Evolutionary conservation across 805 yeast genomes (phyloP).

Genomic region (Tetrapisispora nanseiensis): DNA sequence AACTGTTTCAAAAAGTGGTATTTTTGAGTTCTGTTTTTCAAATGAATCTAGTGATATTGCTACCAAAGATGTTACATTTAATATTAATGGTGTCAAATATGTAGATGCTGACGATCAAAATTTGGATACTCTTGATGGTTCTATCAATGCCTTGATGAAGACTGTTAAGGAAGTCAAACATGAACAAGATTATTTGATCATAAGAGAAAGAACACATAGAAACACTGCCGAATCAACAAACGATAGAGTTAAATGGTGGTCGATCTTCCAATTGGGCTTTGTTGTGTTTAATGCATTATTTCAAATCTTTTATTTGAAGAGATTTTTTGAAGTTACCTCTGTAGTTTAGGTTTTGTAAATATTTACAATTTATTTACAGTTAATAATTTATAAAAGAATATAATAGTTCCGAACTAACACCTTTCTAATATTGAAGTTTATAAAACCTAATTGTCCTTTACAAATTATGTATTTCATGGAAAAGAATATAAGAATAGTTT

Average conservation of each 20-base stretch:
- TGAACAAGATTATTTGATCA: constrained; percentile 84
- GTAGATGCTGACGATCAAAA: constrained; percentile 71
- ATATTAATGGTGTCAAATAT: constrained; percentile 86
- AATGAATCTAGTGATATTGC: constrained; percentile 65
- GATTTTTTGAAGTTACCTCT: constrained; percentile 91
- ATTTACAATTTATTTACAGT: not conserved
- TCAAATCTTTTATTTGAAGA: constrained; percentile 87
- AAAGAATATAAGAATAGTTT: too few relatives aligned
- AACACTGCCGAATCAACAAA: constrained; percentile 97
- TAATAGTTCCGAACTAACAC: too few relatives aligned
- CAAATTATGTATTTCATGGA: too few relatives aligned
- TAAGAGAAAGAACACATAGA: constrained; percentile 95
- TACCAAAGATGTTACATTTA: constrained; percentile 88
- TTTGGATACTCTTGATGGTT: constrained; percentile 71
- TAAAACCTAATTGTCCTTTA: too few relatives aligned
- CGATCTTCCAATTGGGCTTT: constrained; percentile 77
- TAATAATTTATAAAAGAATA: too few relatives aligned
- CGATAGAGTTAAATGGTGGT: constrained; percentile 97
- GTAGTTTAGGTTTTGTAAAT: constrained; percentile 47
- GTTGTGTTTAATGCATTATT: constrained; percentile 81
- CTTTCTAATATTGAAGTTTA: too few relatives aligned
- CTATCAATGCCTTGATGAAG: constrained; percentile 65
- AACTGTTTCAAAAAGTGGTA: constrained; percentile 59
- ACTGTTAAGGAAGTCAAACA: constrained; percentile 80
- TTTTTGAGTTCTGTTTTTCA: constrained; percentile 81